Base-by-base conservation (phyloP, 768 basidiomycete genomes). In the Auricularia heimuer region DNA sequence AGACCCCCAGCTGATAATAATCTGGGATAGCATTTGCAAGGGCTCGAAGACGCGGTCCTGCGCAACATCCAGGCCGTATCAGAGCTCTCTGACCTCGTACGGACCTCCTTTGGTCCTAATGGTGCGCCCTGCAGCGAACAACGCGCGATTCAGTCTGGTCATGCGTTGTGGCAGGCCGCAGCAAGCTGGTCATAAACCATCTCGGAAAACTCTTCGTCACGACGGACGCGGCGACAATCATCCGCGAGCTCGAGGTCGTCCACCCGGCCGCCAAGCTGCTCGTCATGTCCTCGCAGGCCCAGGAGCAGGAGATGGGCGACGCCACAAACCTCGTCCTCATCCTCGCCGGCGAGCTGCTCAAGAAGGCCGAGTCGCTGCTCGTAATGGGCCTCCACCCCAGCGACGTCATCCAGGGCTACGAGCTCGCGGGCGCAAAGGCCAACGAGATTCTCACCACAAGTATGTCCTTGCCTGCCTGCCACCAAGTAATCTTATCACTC, bases 251-350 rank as follows among this genome's bases (percentile, higher is more conserved):
- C 73, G 97, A 99, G 73, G 94, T 99, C 65, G 94, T 98, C 16
- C 97, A 99, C 76, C 97, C 97, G 1, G 97, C 96, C 4, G 97
- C 95, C 37, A 99, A 98, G 74, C 80, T 99, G n/a, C 79, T 98
- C n/a, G 96, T 98, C 14, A 97, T 98, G 94, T 93, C 94, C 34
- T 92, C 91, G 34, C 94, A 98, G 72, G 92, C 96, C 12, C 97
- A 98, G 74, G 97, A 98, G 74, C 75, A 87, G 62, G 73, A 93
- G 94, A 94, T 97, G 92, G 97, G 97, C 65, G 96, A 98, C 79
- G 86, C 93, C 54, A 98, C 97, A 61, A 99, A 98, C 75, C 82
- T 90, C 71, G 95, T 98, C 60, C 77, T 99, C 73, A 98, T 99
- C 71, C 79, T 99, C 47, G 94, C 91, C 24, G 97, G 97, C 63